Evolutionary conservation across 805 yeast genomes (phyloP), one percentile per base, ranked within the genome.

Genomic region (Lipomyces chichibuensis): DNA sequence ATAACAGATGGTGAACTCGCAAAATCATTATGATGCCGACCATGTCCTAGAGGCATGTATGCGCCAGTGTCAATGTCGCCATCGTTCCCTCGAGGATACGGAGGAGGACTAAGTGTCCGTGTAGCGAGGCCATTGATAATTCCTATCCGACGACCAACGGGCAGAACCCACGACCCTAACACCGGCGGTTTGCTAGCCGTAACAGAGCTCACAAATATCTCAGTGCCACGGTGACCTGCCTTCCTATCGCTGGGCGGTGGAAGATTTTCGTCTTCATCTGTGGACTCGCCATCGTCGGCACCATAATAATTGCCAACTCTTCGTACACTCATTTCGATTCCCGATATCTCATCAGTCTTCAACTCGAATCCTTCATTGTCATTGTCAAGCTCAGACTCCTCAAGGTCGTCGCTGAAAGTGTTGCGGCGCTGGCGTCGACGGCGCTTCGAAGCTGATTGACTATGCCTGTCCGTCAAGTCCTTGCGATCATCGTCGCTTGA

Each of bases 121-220:
- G 98, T 95, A 0, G 97, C 88, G 37, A 91, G 83, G 4, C 99
- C 99, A 77, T 94, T 98, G 74, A 94, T 94, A 66, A 94, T 92
- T 27, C 97, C 96, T 77, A 90, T 92, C 0, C 97, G 97, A 73
- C 91, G 88, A 61, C 85, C 85, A 61, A 88, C 85, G 4, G 71
- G 71, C 5, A 96, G 88, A 46, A 89, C 87, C 96, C 98, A 94
- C 2, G 97, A 89, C 0, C 98, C 98, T 65, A 94, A 81, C 33
- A 91, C 85, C 1, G 99, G 99, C 3, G 98, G 98, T 63, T 96
- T 87, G 62, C 93, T 92, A 29, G 91, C 89, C 5, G 89, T 87
- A 60, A 92, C 89, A 0, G 96, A 88, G 46, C 68, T 58, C 4
- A 96, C 88, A n/a, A 94, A 84, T 5, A 94, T 91, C 77, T 94